These are phyloP conservation scores for Tricholoma matsutake DNA, from an alignment of 768 basidiomycete species.

Conservation along the genomic window DNA sequence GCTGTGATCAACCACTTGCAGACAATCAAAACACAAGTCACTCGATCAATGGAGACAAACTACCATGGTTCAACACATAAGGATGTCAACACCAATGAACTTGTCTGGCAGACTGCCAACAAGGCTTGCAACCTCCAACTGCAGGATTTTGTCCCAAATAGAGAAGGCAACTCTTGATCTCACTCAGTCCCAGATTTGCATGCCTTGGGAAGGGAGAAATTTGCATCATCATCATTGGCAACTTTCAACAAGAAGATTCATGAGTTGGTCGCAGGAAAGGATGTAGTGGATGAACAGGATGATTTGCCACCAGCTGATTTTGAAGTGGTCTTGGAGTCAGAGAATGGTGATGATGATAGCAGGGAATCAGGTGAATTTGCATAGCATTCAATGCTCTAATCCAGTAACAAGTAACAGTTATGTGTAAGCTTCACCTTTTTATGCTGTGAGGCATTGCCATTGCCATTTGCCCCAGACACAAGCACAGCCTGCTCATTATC, in stretches of 20 bases:
- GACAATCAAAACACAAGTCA: constrained; percentile 25
- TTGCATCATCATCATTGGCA: neutral
- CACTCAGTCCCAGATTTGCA: neutral
- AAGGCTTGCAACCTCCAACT: constrained; percentile 10
- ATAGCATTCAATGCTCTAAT: too few species aligned
- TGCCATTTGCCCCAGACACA: too few species aligned
- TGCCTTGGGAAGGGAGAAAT: neutral
- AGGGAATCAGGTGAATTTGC: too few species aligned
- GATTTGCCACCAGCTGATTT: neutral
- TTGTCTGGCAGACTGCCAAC: constrained; percentile 21
- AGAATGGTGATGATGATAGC: too few species aligned
- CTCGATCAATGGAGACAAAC: constrained; percentile 9
- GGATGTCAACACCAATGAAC: constrained; percentile 8
- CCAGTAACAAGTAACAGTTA: neutral
- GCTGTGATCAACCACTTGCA: constrained; percentile 25
- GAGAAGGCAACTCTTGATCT: neutral
- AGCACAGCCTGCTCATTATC: too few species aligned
- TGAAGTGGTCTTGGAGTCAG: too few species aligned
- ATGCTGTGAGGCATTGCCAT: too few species aligned
- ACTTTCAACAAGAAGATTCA: neutral
- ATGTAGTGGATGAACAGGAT: constrained; percentile 8
- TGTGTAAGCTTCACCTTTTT: too few species aligned
- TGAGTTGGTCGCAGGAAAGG: neutral
- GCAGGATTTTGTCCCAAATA: neutral
- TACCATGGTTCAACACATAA: constrained; percentile 18